A percentile compares a stretch with the other conserved stretches of the same genome.
Evolutionary conservation across 2,329 filamentous ascomycete genomes (phyloP).

Genomic region (Colletotrichum tropicale): DNA sequence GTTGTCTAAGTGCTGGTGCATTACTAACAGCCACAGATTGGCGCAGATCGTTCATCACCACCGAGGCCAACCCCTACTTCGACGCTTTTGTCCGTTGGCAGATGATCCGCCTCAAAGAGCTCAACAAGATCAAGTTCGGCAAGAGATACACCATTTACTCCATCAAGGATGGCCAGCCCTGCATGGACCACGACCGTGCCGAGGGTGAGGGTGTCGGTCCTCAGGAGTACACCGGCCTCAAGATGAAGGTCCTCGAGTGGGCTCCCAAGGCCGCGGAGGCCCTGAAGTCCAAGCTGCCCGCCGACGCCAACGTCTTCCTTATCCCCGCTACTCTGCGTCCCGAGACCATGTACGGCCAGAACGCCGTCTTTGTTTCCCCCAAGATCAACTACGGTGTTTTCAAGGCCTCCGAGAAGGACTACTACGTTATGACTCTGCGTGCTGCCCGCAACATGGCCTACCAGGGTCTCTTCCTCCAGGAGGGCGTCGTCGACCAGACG

Average conservation of each 20-base stretch:
- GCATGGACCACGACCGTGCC: conserved; percentile 53
- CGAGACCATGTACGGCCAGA: conserved; percentile 99
- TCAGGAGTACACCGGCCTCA: conserved; percentile 78
- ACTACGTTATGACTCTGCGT: conserved; percentile 83
- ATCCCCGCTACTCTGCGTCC: conserved; percentile 91
- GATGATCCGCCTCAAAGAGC: conserved; percentile 88
- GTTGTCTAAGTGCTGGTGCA: not conserved
- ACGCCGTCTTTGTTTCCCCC: conserved; percentile 92
- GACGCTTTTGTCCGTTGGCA: conserved; percentile 95
- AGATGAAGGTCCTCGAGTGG: conserved; percentile 92
- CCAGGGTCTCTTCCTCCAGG: conserved; percentile 82
- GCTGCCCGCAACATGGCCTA: conserved; percentile 96
- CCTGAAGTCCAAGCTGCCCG: conserved; percentile 79
- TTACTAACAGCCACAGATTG: conserved; percentile 41
- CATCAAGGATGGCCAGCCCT: conserved; percentile 63
- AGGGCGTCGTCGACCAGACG: conserved; percentile 76
- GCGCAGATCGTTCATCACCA: conserved; percentile 68
- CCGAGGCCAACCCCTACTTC: conserved; percentile 93
- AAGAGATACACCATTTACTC: conserved; percentile 94
- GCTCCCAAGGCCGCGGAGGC: conserved; percentile 73
- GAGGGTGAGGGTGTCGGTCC: conserved; percentile 43
- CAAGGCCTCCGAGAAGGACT: conserved; percentile 78
- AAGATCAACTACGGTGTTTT: conserved; percentile 90
- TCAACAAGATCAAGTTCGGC: conserved; percentile 92
- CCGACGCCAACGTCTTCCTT: conserved; percentile 82